Base-by-base conservation (phyloP, 352 stramenopile species). In the Pythium rishiriense region DNA sequence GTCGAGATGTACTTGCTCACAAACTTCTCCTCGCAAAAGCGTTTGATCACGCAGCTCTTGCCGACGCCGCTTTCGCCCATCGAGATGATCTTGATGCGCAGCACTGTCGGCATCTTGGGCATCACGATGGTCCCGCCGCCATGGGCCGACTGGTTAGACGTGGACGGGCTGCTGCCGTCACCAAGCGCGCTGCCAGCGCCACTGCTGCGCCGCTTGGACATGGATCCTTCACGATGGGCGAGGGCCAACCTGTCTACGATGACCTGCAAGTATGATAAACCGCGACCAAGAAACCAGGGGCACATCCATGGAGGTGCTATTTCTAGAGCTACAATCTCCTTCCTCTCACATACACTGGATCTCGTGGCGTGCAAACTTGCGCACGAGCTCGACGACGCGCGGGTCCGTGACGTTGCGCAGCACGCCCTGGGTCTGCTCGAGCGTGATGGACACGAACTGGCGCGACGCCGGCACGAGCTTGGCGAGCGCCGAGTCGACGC, bases 1-100 rank as follows among this genome's bases (percentile, higher is more conserved):
- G 96, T 99, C 37, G 87, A 90, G 52, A 98, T 98, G 72, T 98
- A 98, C 79, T 98, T 98, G 60, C 72, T 87, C 25, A 98, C 88
- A 69, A 98, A 98, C 70, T 96, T 93, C 52, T 93, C 85, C 70
- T 98, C 96, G 72, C 96, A 98, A 73, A 97, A 98, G 7, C 94
- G 87, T 66, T 98, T 98, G 64, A 98, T 97, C 24, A 97, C 72
- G 69, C 96, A 98, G 67, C 80, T 97, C 72, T 98, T 98, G 37
- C 96, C 96, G 1, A 94, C 81, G 25, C 81, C 85, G 24, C 81
- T 85, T 42, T 93, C 78, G 21, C 96, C 96, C 78, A 98, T 96
- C 22, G 87, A 97, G 51, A 98, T 94, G 63, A 98, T 91, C 76
- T 98, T 98, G 48, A 98, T 92, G 56, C 94, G 81, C 39, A 90